Evolutionary conservation across 257 asterid species (phyloP).

Genomic region (Mitragyna speciosa): DNA sequence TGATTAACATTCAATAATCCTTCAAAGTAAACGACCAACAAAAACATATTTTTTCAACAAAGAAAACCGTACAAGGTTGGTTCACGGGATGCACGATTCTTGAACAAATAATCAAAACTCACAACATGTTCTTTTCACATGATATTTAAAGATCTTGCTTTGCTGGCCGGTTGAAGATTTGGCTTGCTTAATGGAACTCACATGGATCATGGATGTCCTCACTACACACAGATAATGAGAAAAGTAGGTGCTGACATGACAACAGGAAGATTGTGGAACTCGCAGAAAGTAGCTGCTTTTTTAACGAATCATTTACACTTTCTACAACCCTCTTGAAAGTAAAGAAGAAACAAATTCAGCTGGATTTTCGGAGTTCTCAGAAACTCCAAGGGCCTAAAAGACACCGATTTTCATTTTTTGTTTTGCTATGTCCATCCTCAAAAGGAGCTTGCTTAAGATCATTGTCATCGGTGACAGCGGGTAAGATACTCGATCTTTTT

Average conservation of each 20-base stretch:
- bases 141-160: background rate
- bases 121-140: constrained; percentile 8
- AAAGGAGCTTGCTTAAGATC: constrained; percentile 72
- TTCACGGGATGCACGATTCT: constrained; percentile 17
- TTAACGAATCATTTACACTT: background rate
- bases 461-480: constrained; percentile 90
- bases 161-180: constrained; percentile 14
- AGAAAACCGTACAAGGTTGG: background rate
- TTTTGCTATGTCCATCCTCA: constrained; percentile 38
- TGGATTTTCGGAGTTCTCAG: background rate
- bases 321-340: too few species aligned
- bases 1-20: background rate
- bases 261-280: constrained; percentile 14
- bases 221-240: background rate
- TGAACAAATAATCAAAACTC: background rate
- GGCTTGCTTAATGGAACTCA: constrained; percentile 19
- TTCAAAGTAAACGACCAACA: background rate
- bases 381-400: background rate
- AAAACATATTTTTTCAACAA: background rate
- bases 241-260: background rate
- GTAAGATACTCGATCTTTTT: constrained; percentile 28
- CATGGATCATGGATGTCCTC: background rate
- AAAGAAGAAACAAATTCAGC: background rate
- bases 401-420: background rate
- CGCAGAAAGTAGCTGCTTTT: background rate